These are phyloP conservation scores for Phytophthora sojae DNA, from an alignment of 352 stramenopile species.

Conservation along the genomic window DNA sequence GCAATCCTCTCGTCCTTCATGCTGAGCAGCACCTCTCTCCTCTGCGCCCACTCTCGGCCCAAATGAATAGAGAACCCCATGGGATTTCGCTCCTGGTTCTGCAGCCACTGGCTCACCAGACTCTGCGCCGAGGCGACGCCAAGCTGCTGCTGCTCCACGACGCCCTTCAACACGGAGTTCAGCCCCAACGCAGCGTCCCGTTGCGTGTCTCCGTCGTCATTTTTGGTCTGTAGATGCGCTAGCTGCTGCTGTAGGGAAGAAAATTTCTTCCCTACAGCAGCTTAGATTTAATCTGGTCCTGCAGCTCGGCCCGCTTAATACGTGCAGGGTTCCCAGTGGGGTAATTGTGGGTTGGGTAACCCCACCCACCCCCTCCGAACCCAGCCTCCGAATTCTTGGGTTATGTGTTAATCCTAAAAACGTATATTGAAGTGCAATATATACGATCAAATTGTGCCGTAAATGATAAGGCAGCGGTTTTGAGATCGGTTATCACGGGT, in stretches of 20 bases:
- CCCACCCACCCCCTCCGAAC: too few relatives aligned
- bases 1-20: conserved; percentile 38
- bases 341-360: too few relatives aligned
- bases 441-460: too few relatives aligned
- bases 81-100: conserved; percentile 8
- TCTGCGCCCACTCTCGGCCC: conserved; percentile 16
- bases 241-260: conserved; percentile 10
- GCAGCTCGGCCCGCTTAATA: conserved; percentile 6
- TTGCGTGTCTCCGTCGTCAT: not conserved
- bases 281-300: conserved; percentile 13
- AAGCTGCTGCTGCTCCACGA: conserved; percentile 17
- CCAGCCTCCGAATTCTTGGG: too few relatives aligned
- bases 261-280: too few relatives aligned
- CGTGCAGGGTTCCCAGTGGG: too few relatives aligned
- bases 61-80: conserved; percentile 19
- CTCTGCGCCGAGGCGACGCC: conserved; percentile 18
- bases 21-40: conserved; percentile 20
- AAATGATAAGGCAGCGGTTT: conserved; percentile 2
- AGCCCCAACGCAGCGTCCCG: conserved; percentile 11
- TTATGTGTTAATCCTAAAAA: too few relatives aligned
- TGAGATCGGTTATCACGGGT: conserved; percentile 9
- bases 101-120: conserved; percentile 12
- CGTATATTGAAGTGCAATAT: too few relatives aligned
- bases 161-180: conserved; percentile 11
- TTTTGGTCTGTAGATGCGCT: conserved; percentile 2